Evolutionary conservation across 371 early-diverging fungal species (phyloP).

Genomic region (Mucor saturninus): DNA sequence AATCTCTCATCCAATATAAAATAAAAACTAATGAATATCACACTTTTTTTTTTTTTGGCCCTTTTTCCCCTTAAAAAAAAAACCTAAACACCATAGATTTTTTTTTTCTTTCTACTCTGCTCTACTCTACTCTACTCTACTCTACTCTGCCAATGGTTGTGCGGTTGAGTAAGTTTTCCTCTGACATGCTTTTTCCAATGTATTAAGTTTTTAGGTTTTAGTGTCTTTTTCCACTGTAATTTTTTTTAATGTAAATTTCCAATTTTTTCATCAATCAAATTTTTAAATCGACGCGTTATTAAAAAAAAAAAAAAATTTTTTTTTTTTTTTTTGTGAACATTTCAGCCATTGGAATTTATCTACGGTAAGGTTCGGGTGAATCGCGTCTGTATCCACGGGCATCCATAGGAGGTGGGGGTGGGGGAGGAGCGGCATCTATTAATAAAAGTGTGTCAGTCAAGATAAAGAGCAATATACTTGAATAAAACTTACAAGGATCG

Average conservation of each 20-base stretch:
- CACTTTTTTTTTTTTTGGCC: not conserved
- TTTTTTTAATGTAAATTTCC: conserved; percentile 14
- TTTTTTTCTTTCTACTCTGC: no score
- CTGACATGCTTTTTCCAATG: conserved; percentile 2
- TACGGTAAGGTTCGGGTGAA: conserved; percentile 47
- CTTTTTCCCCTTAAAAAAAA: no score
- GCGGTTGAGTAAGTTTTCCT: not conserved
- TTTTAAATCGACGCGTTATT: conserved; percentile 5
- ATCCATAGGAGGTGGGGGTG: conserved; percentile 41
- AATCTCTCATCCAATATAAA: not conserved
- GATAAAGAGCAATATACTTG: not conserved
- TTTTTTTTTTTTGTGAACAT: conserved; percentile 3
- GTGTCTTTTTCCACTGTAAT: not conserved
- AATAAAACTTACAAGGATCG: conserved; percentile 37
- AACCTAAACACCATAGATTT: no score
- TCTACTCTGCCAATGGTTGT: no score
- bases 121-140: no score
- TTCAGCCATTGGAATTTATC: conserved; percentile 21
- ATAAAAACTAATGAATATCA: not conserved
- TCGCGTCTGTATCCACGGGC: conserved; percentile 47
- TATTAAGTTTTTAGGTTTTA: not conserved
- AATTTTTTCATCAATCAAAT: conserved; percentile 13
- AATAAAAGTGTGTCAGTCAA: not conserved
- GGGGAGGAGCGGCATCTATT: conserved; percentile 32
- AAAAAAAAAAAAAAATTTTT: not conserved